Conservation (phyloP, 148 eudicot genomes). For the Chenopodium album region DNA sequence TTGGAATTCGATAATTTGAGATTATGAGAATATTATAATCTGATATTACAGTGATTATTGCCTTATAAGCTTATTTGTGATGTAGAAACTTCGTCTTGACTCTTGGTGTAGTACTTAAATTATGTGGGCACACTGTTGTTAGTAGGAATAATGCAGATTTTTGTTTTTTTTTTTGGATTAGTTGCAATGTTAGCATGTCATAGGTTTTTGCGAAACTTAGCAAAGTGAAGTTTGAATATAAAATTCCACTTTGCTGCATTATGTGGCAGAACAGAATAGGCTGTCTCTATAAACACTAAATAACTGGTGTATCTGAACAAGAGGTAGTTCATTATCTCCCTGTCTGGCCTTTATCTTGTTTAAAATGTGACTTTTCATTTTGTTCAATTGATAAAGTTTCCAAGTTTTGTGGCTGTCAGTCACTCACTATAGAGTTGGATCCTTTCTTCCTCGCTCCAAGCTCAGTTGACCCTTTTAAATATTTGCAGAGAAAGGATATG, state of each 20-base stretch:
- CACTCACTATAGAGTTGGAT: not conserved
- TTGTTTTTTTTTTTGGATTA: not conserved
- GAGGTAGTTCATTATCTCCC: not conserved
- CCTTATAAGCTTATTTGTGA: not conserved
- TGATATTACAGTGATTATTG: not conserved
- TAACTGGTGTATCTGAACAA: not conserved
- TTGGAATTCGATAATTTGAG: not conserved
- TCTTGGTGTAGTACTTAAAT: not conserved
- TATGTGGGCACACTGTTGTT: not conserved
- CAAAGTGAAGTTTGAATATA: not conserved
- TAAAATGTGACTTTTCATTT: not conserved
- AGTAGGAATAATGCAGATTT: not conserved
- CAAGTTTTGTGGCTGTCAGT: not conserved
- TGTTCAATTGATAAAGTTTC: not conserved
- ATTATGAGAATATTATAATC: not conserved
- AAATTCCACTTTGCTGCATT: not conserved
- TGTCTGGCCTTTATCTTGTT: not conserved
- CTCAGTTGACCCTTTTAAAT: not conserved
- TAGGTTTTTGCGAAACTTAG: not conserved
- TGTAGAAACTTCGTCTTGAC: not conserved
- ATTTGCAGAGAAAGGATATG: conserved; percentile 54
- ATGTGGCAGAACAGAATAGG: not conserved
- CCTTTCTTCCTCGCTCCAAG: not conserved
- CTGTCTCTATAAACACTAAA: not conserved
- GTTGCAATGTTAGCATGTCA: not conserved